Base-by-base conservation (phyloP, 306 rosid genomes). In the Citrullus amarus region DNA sequence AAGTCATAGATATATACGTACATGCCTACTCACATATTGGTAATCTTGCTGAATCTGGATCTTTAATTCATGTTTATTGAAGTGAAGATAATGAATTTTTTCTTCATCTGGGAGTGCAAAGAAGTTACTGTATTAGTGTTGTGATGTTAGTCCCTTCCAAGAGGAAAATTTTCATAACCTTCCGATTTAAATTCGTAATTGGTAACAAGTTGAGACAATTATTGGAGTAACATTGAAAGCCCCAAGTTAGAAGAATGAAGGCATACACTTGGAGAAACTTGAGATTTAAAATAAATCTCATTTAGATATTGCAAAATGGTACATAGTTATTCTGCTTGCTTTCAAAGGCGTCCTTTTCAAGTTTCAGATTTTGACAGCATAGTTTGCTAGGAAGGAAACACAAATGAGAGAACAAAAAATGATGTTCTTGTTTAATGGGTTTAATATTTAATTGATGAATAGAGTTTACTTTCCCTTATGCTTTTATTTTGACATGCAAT, bases 321-420 rank as follows among this genome's bases (percentile, higher is more conserved):
- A 6, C 6, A 10, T 59, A 4, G 65, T 22, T 59, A 10, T 62
- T 62, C 69, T 34, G 43, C 41, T 62, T 6, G 69, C 41, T 62
- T 62, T 14, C 6, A 30, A 62, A 43, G 36, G 34, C 32, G 69
- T 0, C 20, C 9, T 68, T 18, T 68, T 10, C 75, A 68, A 41
- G 75, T 68, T 68, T 41, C 53, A 68, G 13, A 41, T 68, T n/a
- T 68, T 68, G 20, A 38, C 75, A 68, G 54, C 75, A 68, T 67
- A 36, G 43, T 39, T 67, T 63, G 43, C 70, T 14, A 63, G 75
- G 43, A 62, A 62, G 54, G 34, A 68, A 68, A 48, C 51, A 41
- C 75, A 68, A 62, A 13, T 62, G 69, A 62, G 14, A 12, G 69
- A 62, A 14, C 5, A 25, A 61, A 25, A 3, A 17, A 32, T 39